Conservation (phyloP, 305 asterid genomes). For the Andrographis paniculata region DNA sequence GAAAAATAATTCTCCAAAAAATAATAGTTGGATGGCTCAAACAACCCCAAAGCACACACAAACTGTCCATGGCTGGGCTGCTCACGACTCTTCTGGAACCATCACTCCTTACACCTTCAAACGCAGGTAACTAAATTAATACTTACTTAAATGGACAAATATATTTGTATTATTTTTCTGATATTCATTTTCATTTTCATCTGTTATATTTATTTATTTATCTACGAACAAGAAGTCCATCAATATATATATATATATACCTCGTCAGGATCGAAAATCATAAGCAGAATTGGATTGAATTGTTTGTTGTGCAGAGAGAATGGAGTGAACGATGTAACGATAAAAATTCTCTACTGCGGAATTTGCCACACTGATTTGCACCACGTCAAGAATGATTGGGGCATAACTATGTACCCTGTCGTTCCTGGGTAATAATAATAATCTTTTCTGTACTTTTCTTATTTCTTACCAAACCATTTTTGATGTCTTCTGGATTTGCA, state of each 20-base stretch:
- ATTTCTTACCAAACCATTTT: background rate
- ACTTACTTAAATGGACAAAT: no score
- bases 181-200: no score
- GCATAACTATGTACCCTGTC: constrained; percentile 77
- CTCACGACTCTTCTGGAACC: background rate
- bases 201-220: no score
- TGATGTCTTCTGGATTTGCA: no score
- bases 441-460: background rate
- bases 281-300: no score
- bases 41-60: background rate
- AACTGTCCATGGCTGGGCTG: background rate
- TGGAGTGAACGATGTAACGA: constrained; percentile 65
- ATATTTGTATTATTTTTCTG: no score
- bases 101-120: constrained; percentile 1
- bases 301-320: constrained; percentile 62
- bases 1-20: no score
- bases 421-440: constrained; percentile 78
- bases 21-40: background rate
- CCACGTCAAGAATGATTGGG: constrained; percentile 70
- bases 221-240: no score
- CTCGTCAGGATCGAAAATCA: no score
- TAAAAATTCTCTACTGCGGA: constrained; percentile 67
- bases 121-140: constrained; percentile 1
- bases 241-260: no score
- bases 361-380: constrained; percentile 92